Conservation (phyloP, 345 rosid genomes). For the Citrus maxima region DNA sequence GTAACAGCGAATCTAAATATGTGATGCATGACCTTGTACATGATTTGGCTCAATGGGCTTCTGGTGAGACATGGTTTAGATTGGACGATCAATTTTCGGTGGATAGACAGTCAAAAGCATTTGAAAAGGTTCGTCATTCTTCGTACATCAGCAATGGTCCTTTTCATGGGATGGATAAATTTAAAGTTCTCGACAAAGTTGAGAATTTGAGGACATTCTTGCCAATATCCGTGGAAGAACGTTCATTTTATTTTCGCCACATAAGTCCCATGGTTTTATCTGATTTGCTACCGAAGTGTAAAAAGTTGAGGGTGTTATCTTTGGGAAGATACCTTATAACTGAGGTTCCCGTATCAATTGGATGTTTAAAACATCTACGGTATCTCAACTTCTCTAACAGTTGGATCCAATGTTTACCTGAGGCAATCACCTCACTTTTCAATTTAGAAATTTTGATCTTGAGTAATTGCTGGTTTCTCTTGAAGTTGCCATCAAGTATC, state of each 20-base stretch:
- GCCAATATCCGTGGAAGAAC: not conserved
- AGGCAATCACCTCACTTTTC: not conserved
- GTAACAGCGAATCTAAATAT: not conserved
- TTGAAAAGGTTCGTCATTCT: not conserved
- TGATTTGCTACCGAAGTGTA: not conserved
- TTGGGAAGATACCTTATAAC: not conserved
- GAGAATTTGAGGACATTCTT: not conserved
- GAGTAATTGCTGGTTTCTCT: not conserved
- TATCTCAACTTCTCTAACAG: not conserved
- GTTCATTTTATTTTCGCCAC: accelerated
- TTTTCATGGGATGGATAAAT: not conserved
- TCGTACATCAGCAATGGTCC: not conserved
- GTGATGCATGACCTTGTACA: not conserved
- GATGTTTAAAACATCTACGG: not conserved
- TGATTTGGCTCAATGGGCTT: not conserved
- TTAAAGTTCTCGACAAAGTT: not conserved
- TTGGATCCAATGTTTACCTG: not conserved
- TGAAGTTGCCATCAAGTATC: not conserved
- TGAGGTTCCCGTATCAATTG: not conserved
- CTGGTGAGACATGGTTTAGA: not conserved
- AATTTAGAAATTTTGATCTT: not conserved
- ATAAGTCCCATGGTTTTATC: not conserved
- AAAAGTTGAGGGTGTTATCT: not conserved
- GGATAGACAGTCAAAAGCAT: not conserved
- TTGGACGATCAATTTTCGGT: not conserved